Percentiles rank a stretch among this genome's conserved stretches.
These are phyloP conservation scores for Beauveria rudraprayagi DNA, from an alignment of 2,329 filamentous ascomycete genomes.

Conservation along the genomic window DNA sequence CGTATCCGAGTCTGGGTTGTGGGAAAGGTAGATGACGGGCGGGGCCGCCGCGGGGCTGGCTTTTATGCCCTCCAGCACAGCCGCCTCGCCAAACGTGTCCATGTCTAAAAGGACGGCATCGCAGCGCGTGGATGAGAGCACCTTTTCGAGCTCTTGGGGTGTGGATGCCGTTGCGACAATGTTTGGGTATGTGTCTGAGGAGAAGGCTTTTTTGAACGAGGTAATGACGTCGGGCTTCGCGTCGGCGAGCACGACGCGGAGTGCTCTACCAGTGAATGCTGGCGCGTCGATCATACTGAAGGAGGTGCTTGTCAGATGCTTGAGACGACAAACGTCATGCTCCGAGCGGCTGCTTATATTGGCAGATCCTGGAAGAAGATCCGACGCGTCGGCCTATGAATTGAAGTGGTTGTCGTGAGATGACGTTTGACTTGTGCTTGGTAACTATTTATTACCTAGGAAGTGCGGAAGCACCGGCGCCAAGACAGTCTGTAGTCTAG, in stretches of 20 bases:
- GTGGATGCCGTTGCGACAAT: neutral
- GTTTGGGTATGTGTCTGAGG: neutral
- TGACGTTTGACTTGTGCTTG: too few relatives aligned
- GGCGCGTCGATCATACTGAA: conserved; percentile 29
- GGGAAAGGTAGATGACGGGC: neutral
- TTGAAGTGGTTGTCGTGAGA: too few relatives aligned
- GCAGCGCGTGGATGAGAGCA: neutral
- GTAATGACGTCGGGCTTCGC: neutral
- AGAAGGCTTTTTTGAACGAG: neutral
- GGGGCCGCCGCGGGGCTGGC: neutral
- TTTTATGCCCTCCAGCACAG: neutral
- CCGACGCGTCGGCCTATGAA: too few relatives aligned
- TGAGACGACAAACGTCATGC: too few relatives aligned
- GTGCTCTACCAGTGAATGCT: neutral
- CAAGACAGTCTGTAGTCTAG: too few relatives aligned
- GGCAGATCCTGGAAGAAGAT: too few relatives aligned
- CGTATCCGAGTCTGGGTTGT: neutral
- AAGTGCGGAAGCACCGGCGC: too few relatives aligned
- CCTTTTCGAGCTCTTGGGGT: neutral
- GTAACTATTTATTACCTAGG: too few relatives aligned
- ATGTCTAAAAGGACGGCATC: conserved; percentile 1
- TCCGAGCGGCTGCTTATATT: too few relatives aligned
- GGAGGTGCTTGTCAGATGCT: conserved; percentile 15
- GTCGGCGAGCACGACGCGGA: conserved; percentile 2
- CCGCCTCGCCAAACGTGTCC: neutral